Evolutionary conservation across 2,329 filamentous ascomycete species (phyloP), one percentile per base, ranked within the genome.

Genomic region (Aspergillus aculeatus): DNA sequence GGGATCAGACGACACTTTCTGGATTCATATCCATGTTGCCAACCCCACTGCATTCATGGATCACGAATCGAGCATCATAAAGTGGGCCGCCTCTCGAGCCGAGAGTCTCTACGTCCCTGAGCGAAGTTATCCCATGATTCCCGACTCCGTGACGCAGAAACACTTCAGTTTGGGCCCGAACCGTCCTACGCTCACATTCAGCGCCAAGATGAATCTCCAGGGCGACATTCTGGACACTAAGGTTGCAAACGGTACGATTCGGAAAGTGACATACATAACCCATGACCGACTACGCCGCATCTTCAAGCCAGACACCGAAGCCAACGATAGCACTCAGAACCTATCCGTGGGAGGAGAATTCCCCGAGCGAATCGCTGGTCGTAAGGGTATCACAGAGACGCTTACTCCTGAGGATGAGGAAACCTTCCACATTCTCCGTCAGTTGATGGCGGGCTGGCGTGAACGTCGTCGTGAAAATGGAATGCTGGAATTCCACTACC

Each of bases 41-140:
- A 88, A 89, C 61, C 86, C 85, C 1, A 85, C 86, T 2, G 85
- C 86, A 4, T 88, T 86, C 67, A 80, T 88, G 62, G 68, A 77
- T 10, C 79, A 78, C 29, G 76, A 83, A 7, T 77, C 83, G 59
- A 71, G 78, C 2, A 71, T 86, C 32, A 79, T 83, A 19, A 78
- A 83, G 64, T 81, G 85, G 68, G 85, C 86, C 2, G 77, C 78
- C 7, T 79, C 82, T 50, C 81, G 85, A 67, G 78, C 80, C 5
- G 75, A 82, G 66, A 83, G 81, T 0, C 76, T 85, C 7, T 89
- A 81, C 63, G 65, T 71, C 5, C 84, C 83, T 0, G 83, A 86
- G 63, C 73, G 79, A 32, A 75, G 78, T 6, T 86, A 83, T 64
- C 80, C 82, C 10, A 86, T 88, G 82, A 66, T 88, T 19, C 84